Evolutionary conservation across 73 alveolate species (phyloP), one percentile per base, ranked within the genome.

Genomic region (Urostyla sp.): DNA sequence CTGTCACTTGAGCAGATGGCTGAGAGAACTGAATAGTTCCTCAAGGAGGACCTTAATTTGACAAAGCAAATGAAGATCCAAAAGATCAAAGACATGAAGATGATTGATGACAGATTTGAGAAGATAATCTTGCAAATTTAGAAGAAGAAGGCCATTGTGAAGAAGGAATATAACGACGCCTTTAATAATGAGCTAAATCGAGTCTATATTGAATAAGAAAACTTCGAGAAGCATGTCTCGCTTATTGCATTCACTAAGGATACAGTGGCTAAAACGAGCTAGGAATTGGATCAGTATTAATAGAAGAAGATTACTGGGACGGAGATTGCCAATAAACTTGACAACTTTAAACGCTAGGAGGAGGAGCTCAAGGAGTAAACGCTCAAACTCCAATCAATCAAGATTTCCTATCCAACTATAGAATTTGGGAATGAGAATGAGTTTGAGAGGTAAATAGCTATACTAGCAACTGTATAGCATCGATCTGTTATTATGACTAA

Each of bases 241-340:
- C 61, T 84, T 6, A 56, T 84, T n/a, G 69, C 73, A 30, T 74
- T 75, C 85, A 84, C 26, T 60, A 84, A 50, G 30, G 85, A 67
- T 0, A 58, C 85, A 7, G 86, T 75, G 30, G 31, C 18, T 8
- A 58, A 75, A 31, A 15, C 54, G 27, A 40, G 45, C 20, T 1
- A 31, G 1, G 89, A 78, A 37, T 49, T 73, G 34, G 86, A 52
- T 6, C 31, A 16, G 26, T 46, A 21, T 35, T 60, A 63, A 21
- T 73, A 81, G 15, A 34, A 30, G 44, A 78, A 78, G 45, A 61
- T 63, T 26, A 58, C 45, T 15, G 80, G 81, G 5, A 45, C 67
- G 8, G 89, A 78, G 35, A 32, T 78, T 30, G 30, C 89, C 35
- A 60, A 58, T 36, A 84, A 75, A 69, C 45, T 84, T 4, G 92